phyloP scores from a whole-genome alignment of 2,329 filamentous ascomycete genomes.

The Colletotrichum sp. region DNA sequence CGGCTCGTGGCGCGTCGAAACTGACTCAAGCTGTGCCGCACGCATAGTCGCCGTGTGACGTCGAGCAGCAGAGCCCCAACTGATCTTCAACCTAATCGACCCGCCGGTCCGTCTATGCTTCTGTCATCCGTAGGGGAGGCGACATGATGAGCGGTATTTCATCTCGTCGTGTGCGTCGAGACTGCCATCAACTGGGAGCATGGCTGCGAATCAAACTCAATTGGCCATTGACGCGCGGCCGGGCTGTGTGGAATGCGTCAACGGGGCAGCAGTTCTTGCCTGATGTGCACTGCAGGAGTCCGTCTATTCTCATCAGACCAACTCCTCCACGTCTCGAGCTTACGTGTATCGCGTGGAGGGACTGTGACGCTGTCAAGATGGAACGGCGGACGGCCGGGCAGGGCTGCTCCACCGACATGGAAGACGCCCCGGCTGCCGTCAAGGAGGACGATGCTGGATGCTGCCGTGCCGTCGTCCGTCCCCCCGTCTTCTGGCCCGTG shows the following conservation, averaged over 20 bases:
- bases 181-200: not conserved
- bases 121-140: slow-evolving; percentile 5
- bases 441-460: not conserved
- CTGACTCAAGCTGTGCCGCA: not conserved
- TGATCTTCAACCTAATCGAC: not conserved
- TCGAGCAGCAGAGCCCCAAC: not conserved
- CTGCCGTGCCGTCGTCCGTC: not conserved
- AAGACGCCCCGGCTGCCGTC: not conserved
- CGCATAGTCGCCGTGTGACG: not conserved
- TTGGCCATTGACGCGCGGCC: slow-evolving; percentile 4
- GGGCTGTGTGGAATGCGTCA: not conserved
- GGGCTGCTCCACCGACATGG: not conserved
- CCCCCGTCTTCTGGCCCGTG: not conserved
- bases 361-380: not conserved
- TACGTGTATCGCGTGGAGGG: not conserved
- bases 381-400: not conserved
- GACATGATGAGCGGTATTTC: not conserved
- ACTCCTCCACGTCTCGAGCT: not conserved
- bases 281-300: not conserved
- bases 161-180: not conserved
- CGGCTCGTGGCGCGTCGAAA: not conserved
- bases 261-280: not conserved
- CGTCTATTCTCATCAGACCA: not conserved
- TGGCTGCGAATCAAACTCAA: slow-evolving; percentile 17
- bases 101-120: not conserved